Percentiles rank a stretch among this genome's conserved stretches.
Conservation (phyloP, 441 rosid species). For the Macaranga tanarius region DNA sequence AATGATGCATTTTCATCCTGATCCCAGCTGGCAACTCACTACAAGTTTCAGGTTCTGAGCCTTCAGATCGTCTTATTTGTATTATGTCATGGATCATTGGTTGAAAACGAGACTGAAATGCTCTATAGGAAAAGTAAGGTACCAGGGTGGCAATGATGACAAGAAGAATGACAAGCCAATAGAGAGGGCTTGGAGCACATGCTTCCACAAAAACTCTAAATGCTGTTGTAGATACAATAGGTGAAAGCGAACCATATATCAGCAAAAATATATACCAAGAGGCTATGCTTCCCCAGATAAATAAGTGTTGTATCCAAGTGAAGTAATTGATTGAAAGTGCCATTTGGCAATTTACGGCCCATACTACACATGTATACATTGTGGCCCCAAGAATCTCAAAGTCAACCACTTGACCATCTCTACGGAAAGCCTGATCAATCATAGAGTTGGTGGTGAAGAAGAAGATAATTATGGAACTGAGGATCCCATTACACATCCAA, state of each 20-base stretch:
- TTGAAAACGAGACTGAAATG: conserved; percentile 72
- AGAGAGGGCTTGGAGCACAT: conserved; percentile 56
- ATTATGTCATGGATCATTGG: conserved; percentile 78
- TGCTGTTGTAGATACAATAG: conserved; percentile 68
- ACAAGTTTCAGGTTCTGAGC: conserved; percentile 22
- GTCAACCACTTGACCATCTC: conserved; percentile 66
- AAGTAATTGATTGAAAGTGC: conserved; percentile 85
- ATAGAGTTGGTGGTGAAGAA: conserved; percentile 56
- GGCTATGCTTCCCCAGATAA: conserved; percentile 90
- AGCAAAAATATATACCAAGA: conserved; percentile 74
- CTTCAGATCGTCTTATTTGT: conserved; percentile 38
- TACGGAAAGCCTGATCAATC: conserved; percentile 56
- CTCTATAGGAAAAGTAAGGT: conserved; percentile 67
- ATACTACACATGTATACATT: conserved; percentile 76
- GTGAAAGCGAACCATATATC: conserved; percentile 59
- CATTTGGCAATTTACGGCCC: conserved; percentile 87
- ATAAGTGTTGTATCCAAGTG: conserved; percentile 91
- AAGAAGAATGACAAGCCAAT: conserved; percentile 61
- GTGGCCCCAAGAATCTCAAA: conserved; percentile 68
- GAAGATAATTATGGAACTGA: conserved; percentile 71
- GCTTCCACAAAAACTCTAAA: conserved; percentile 70
- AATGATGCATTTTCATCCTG: conserved; percentile 45
- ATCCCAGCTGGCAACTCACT: conserved; percentile 40
- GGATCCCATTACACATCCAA: conserved; percentile 83
- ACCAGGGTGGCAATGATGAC: conserved; percentile 61